Evolutionary conservation across 768 basidiomycete species (phyloP), one percentile per base, ranked within the genome.

Genomic region (Gloeopeniophorella convolvens): DNA sequence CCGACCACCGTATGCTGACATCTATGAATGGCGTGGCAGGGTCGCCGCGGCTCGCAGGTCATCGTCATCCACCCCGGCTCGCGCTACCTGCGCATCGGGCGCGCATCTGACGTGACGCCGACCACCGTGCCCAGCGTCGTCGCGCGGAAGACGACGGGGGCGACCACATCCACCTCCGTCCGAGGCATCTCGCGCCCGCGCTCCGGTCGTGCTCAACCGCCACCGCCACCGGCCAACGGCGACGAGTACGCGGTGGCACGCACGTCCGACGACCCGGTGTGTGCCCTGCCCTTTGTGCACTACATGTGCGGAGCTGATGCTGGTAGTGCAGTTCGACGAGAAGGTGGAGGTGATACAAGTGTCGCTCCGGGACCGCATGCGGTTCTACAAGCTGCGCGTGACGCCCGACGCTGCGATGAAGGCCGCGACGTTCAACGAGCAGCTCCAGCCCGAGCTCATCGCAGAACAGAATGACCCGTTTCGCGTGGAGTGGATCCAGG

Each of bases 401-500:
- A 90, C 80, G 20, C 83, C 73, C 18, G 85, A 81, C 63, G 85
- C 80, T 34, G 77, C 78, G 5, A 72, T 70, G 42, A 82, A 87
- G 36, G 87, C 85, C 1, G 78, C 82, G 5, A 80, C 77, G 10
- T 91, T 85, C 66, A 96, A 95, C 62, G 80, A 80, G 51, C 82
- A 83, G 52, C 89, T 91, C 64, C 79, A 80, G 62, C 85, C 90
- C 2, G 89, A 94, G 62, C 78, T 78, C n/a, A 89, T 97, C 31
- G 75, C 82, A 6, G 89, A 91, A 55, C 75, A 79, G 42, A 90
- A 90, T 59, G 94, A 95, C 62, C 82, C 85, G 10, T 87, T 80
- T 63, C 72, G 79, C 36, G 75, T 90, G 9, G 87, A 94, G 42
- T 98, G 94, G 94, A 83, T 91, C 24, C 75, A 79, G 18, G 66